Conservation (phyloP, 805 yeast genomes). For the Kuraishia hungarica region DNA sequence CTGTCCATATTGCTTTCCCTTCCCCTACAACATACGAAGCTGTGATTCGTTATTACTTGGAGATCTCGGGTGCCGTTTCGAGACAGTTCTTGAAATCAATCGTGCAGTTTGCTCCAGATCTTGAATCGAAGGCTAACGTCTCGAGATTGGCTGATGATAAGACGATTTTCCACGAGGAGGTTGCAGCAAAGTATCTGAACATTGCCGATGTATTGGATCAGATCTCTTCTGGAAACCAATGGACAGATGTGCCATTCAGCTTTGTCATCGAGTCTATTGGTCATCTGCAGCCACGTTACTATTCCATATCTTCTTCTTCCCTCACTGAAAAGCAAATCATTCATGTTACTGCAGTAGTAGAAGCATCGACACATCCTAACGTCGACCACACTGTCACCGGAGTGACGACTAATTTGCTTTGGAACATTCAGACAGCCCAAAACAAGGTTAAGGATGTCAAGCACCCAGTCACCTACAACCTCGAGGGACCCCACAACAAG, state of each 20-base stretch:
- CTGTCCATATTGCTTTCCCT: conserved; percentile 49
- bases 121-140: conserved; percentile 39
- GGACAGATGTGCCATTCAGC: conserved; percentile 76
- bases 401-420: conserved; percentile 84
- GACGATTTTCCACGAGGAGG: conserved; percentile 53
- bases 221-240: conserved; percentile 56
- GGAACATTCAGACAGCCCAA: conserved; percentile 56
- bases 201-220: conserved; percentile 64
- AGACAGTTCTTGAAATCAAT: conserved; percentile 73
- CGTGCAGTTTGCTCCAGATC: conserved; percentile 75
- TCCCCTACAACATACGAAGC: conserved; percentile 87
- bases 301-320: conserved; percentile 91
- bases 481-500: conserved; percentile 74
- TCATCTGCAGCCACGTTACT: conserved; percentile 87
- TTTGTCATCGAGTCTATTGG: conserved; percentile 76
- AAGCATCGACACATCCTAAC: conserved; percentile 36
- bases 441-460: conserved; percentile 32
- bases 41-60: conserved; percentile 77
- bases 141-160: conserved; percentile 58
- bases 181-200: conserved; percentile 55
- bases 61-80: conserved; percentile 88
- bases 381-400: conserved; percentile 50
- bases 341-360: conserved; percentile 90
- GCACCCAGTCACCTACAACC: conserved; percentile 52
- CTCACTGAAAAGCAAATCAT: conserved; percentile 63